These are phyloP conservation scores for Actinomortierella ambigua DNA, from an alignment of 371 early-diverging fungal species.

Conservation along the genomic window DNA sequence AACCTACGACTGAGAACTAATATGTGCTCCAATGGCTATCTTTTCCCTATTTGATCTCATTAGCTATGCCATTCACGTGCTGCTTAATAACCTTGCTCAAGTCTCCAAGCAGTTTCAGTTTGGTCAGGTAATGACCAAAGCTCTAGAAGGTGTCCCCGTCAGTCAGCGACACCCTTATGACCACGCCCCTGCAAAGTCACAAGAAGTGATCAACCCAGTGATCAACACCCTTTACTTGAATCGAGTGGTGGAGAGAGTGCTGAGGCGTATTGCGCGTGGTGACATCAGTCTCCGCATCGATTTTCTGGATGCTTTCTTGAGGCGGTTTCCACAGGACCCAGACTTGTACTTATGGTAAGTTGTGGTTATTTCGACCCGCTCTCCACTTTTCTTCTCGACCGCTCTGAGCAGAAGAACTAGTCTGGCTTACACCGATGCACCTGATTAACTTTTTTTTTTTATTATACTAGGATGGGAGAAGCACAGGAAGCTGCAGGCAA, in stretches of 20 bases:
- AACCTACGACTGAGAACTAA: too few species aligned
- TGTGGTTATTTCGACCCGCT: background rate
- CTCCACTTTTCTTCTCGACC: too few species aligned
- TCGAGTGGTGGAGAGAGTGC: slow-evolving; percentile 18
- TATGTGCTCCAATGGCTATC: background rate
- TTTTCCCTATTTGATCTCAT: background rate
- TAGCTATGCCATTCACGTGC: slow-evolving; percentile 20
- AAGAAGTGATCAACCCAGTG: slow-evolving; percentile 6
- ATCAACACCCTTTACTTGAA: slow-evolving; percentile 17
- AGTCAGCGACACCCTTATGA: slow-evolving; percentile 30
- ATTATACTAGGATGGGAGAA: slow-evolving; percentile 19
- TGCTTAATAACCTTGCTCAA: slow-evolving; percentile 18
- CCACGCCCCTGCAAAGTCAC: background rate
- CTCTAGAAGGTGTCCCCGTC: slow-evolving; percentile 4
- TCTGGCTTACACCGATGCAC: too few species aligned
- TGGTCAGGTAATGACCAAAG: background rate
- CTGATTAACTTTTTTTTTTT: background rate
- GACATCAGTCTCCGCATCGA: slow-evolving; percentile 11
- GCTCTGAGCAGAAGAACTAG: too few species aligned
- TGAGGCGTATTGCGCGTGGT: slow-evolving; percentile 5
- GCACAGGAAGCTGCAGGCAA: slow-evolving; percentile 19
- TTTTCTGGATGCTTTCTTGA: slow-evolving; percentile 15
- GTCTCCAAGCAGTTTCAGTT: background rate
- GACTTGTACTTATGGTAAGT: slow-evolving; percentile 29
- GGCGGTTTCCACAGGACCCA: slow-evolving; percentile 16